Percentiles rank a stretch among this genome's conserved stretches.
Evolutionary conservation across 2,329 filamentous ascomycete genomes (phyloP).

Genomic region (Trichophyton schoenleinii): DNA sequence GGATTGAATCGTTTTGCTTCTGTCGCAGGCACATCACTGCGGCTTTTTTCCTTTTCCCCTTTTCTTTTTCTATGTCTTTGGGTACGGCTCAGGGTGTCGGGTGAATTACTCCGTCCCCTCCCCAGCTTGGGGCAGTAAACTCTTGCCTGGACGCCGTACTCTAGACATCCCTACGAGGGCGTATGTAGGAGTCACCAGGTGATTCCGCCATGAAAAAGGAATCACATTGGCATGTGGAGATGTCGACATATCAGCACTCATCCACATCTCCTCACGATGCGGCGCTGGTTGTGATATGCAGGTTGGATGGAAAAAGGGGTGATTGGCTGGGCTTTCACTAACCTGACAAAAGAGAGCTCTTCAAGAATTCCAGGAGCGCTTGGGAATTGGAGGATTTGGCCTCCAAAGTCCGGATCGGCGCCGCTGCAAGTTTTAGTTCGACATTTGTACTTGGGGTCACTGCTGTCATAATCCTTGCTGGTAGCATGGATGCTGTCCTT

Average conservation of each 20-base stretch:
- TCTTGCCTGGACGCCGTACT: not conserved
- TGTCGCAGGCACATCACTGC: not conserved
- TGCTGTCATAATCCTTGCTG: constrained; percentile 42
- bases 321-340: constrained; percentile 25
- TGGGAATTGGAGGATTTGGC: constrained; percentile 47
- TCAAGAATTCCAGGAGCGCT: constrained; percentile 48
- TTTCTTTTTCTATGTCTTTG: not conserved
- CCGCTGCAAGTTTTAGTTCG: constrained; percentile 45
- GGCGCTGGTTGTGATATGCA: not conserved
- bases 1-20: not conserved
- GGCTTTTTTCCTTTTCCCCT: not conserved
- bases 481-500: constrained; percentile 34
- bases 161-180: not conserved
- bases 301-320: constrained; percentile 7
- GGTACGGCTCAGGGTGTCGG: not conserved
- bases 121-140: not conserved
- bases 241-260: not conserved
- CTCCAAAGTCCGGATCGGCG: constrained; percentile 53
- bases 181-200: not conserved
- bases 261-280: not conserved
- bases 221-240: not conserved
- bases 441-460: constrained; percentile 45
- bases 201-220: not conserved
- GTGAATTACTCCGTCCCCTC: not conserved
- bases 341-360: constrained; percentile 62